Evolutionary conservation across 768 basidiomycete genomes (phyloP).

Genomic region (Agaricus sinodeliciosus): DNA sequence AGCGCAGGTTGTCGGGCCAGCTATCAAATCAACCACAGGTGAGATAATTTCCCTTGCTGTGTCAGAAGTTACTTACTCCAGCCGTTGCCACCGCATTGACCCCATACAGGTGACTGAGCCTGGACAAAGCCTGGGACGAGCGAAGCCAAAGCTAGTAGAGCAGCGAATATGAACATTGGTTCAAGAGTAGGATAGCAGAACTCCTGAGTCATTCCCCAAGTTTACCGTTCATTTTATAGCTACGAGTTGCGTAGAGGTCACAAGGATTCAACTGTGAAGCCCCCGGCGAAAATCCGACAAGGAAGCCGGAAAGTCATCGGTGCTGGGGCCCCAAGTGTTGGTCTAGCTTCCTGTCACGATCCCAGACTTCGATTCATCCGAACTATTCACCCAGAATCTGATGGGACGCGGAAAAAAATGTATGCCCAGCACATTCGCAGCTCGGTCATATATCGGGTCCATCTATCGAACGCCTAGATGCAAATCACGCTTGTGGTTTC

Average conservation of each 20-base stretch:
- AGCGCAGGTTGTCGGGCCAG: conserved; percentile 33
- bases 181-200: conserved; percentile 5
- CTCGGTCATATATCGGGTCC: conserved; percentile 6
- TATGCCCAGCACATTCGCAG: not conserved
- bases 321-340: conserved; percentile 9
- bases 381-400: conserved; percentile 1
- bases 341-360: conserved; percentile 13
- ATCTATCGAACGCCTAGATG: not conserved
- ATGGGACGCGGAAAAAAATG: conserved; percentile 1
- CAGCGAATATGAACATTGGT: conserved; percentile 42
- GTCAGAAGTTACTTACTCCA: conserved; percentile 33
- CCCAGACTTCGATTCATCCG: conserved; percentile 25
- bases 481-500: not conserved
- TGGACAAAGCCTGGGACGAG: conserved; percentile 31
- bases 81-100: conserved; percentile 48
- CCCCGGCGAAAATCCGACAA: conserved; percentile 32
- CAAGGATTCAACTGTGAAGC: conserved; percentile 15
- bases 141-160: conserved; percentile 20
- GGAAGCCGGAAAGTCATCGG: conserved; percentile 24
- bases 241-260: not conserved
- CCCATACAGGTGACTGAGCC: conserved; percentile 37
- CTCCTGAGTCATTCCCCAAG: conserved; percentile 8
- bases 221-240: conserved; percentile 17
- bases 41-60: not conserved
- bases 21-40: conserved; percentile 14